Base-by-base conservation (phyloP, 345 rosid genomes). In the Gossypioides kirkii region DNA sequence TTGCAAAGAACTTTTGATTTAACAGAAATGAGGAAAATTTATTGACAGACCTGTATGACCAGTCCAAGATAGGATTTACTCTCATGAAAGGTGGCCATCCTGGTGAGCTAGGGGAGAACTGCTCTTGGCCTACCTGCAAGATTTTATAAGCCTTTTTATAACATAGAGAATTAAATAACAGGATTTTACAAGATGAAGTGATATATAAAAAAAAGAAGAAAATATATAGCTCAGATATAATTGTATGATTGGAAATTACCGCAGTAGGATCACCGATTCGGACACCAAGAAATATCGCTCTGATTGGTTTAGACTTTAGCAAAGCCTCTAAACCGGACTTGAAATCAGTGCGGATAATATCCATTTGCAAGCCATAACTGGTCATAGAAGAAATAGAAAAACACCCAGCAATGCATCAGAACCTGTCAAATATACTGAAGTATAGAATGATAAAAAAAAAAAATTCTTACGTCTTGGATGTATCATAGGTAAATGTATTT, bases 1-100 rank as follows among this genome's bases (percentile, higher is more conserved):
- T 49, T 68, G 71, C 43, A 68, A 68, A 68, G 43, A 49, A 68
- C 17, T 49, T 50, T 26, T 26, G 59, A 69, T 9, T 65, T 49
- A 49, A 17, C 23, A 17, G 42, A 49, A 4, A 28, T 20, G 16
- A 17, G 45, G 22, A 67, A 13, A 32, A 69, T 9, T 50, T 49
- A 68, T 13, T 17, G 10, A 69, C 32, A 81, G 50, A 94, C 99
- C 98, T 92, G 84, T 91, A 92, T 6, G 99, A 95, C 99, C 99
- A 95, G 85, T 95, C 99, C 84, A 95, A 86, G 69, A 95, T 95
- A 67, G 99, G 99, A 90, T 95, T 95, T 79, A 95, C 94, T 81
- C 99, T 90, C 98, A 95, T 95, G 80, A 95, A 95, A 69, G 98
- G 87, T 10, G 99, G 98, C 99, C 99, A 95, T 63, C 99, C 99